Evolutionary conservation across 2,329 filamentous ascomycete species (phyloP).

Genomic region (Stachybotrys elegans): DNA sequence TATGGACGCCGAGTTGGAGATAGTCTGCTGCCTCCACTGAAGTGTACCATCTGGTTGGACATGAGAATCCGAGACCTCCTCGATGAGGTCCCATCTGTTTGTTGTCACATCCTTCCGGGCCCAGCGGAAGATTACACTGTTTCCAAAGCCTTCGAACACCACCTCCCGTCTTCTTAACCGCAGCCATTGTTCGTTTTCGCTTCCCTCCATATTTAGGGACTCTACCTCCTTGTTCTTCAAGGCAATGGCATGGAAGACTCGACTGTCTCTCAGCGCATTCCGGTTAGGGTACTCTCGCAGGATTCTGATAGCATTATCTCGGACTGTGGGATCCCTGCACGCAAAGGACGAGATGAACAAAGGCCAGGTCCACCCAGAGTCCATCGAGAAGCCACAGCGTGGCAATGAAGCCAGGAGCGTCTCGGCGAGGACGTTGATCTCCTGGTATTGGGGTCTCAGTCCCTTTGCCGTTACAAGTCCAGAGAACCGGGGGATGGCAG

Average conservation of each 20-base stretch:
- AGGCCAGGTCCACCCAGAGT: conserved; percentile 40
- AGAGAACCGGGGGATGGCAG: conserved; percentile 31
- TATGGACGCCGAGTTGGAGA: conserved; percentile 21
- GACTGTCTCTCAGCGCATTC: conserved; percentile 38
- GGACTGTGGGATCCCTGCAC: conserved; percentile 32
- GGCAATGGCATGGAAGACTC: conserved; percentile 33
- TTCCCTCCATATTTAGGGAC: conserved; percentile 23
- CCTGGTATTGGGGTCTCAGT: conserved; percentile 36
- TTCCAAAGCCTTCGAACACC: conserved; percentile 32
- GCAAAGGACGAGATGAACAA: conserved; percentile 35
- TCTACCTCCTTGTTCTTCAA: conserved; percentile 32
- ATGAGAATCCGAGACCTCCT: conserved; percentile 28
- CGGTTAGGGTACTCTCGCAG: conserved; percentile 34
- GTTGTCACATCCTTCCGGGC: conserved; percentile 23
- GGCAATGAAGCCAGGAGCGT: conserved; percentile 28
- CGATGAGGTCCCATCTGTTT: conserved; percentile 30
- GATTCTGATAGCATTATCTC: conserved; percentile 34
- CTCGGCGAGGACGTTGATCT: conserved; percentile 33
- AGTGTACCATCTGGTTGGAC: conserved; percentile 24
- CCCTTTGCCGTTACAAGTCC: conserved; percentile 27
- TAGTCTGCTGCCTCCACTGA: conserved; percentile 28
- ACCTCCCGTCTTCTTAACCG: conserved; percentile 31
- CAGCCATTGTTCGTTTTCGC: conserved; percentile 31
- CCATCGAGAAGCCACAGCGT: conserved; percentile 38
- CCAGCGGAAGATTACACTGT: conserved; percentile 31